Conservation (phyloP, 2,329 filamentous ascomycete species). For the Aspergillus fumigatiaffinis region DNA sequence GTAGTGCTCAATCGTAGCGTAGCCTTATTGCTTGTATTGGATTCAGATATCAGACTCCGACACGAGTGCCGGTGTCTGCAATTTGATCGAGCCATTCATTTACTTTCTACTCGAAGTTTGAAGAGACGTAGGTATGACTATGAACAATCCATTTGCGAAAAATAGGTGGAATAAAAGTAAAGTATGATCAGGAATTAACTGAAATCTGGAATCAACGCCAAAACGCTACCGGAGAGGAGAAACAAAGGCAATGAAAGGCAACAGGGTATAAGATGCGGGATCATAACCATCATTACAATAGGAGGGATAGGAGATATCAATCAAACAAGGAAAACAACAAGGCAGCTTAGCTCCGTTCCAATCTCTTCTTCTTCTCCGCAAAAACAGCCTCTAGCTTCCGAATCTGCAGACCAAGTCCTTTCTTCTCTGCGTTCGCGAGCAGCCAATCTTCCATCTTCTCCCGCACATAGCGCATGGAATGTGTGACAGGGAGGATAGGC, state of each 20-base stretch:
- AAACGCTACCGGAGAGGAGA: conserved; percentile 8
- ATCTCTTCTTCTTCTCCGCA: conserved; percentile 48
- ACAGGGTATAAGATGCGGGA: conserved; percentile 7
- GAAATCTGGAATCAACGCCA: conserved; percentile 10
- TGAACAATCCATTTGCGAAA: background rate
- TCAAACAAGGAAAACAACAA: background rate
- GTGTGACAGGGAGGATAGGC: conserved; percentile 66
- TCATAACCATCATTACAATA: background rate
- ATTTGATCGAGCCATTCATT: background rate
- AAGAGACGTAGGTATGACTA: background rate
- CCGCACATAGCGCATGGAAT: conserved; percentile 64
- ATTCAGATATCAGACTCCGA: background rate
- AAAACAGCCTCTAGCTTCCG: conserved; percentile 65
- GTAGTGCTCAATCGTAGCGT: conserved; percentile 6
- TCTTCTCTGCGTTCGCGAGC: conserved; percentile 75
- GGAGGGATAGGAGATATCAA: conserved; percentile 1
- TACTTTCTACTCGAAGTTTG: background rate
- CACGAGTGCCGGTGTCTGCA: background rate
- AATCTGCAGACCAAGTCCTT: conserved; percentile 57
- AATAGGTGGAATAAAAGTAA: background rate
- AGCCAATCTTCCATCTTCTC: conserved; percentile 83
- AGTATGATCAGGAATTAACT: conserved; percentile 1
- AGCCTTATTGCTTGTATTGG: conserved; percentile 4
- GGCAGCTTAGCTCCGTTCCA: conserved; percentile 22
- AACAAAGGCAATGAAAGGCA: conserved; percentile 2